A percentile compares a stretch with the other conserved stretches of the same genome.
phyloP scores from a whole-genome alignment of 768 basidiomycete species.

The Trametes elegans region DNA sequence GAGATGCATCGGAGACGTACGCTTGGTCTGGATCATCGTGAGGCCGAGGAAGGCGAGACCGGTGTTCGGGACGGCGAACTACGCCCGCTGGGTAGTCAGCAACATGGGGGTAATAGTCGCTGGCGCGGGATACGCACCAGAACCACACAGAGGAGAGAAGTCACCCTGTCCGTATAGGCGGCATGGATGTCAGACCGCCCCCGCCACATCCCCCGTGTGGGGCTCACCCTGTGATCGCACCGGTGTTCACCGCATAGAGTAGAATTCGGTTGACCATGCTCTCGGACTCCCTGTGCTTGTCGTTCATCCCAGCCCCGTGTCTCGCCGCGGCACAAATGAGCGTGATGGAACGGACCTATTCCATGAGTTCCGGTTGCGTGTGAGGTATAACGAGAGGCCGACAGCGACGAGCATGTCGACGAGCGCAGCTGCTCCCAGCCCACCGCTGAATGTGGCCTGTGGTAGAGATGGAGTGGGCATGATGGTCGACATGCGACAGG shows the following conservation, averaged over 20 bases:
- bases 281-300: not conserved
- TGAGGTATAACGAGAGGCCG: conserved; percentile 8
- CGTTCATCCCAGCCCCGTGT: not conserved
- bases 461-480: not conserved
- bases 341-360: not conserved
- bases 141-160: too few relatives aligned
- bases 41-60: too few relatives aligned
- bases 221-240: conserved; percentile 7
- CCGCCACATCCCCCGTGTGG: too few relatives aligned
- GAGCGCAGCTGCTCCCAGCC: conserved; percentile 4
- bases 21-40: too few relatives aligned
- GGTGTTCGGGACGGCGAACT: too few relatives aligned
- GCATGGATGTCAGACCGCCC: too few relatives aligned
- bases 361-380: conserved; percentile 1
- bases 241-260: conserved; percentile 6
- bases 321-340: not conserved
- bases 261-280: conserved; percentile 11
- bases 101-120: too few relatives aligned
- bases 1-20: too few relatives aligned
- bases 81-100: too few relatives aligned
- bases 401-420: conserved; percentile 14
- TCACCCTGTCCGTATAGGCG: too few relatives aligned
- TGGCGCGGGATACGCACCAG: too few relatives aligned
- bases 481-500: too few relatives aligned
- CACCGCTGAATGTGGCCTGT: conserved; percentile 10